phyloP scores from a whole-genome alignment of 2,329 filamentous ascomycete species.

The Aspergillus uvarum region DNA sequence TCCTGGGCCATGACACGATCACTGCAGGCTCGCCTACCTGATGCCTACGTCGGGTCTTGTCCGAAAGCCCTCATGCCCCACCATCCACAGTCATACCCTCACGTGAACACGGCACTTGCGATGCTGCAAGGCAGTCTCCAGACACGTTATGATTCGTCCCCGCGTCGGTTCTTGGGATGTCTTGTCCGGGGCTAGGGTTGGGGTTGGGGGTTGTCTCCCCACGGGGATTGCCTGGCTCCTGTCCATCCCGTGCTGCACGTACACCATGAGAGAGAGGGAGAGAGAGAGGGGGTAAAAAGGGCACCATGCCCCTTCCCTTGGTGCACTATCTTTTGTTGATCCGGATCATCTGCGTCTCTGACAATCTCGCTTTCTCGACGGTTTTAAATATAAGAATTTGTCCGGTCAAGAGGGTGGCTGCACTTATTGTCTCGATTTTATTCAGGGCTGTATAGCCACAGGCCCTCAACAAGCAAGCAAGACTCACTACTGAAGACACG shows the following conservation, averaged over 20 bases:
- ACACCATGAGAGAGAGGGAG: background rate
- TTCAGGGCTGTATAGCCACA: background rate
- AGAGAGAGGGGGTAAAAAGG: background rate
- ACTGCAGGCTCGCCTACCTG: slow-evolving; percentile 16
- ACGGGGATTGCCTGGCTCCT: slow-evolving; percentile 20
- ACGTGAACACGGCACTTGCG: background rate
- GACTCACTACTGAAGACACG: slow-evolving; percentile 6
- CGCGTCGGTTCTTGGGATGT: slow-evolving; percentile 13
- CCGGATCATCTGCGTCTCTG: no score
- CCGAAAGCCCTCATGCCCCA: slow-evolving; percentile 12
- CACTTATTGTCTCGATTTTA: background rate
- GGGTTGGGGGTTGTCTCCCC: slow-evolving; percentile 24
- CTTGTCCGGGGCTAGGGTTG: slow-evolving; percentile 20
- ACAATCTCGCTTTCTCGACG: background rate
- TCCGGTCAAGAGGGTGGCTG: no score
- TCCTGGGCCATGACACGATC: slow-evolving; percentile 1
- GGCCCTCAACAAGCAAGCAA: slow-evolving; percentile 1
- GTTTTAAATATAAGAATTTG: no score
- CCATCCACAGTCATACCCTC: background rate
- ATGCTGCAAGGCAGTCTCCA: background rate
- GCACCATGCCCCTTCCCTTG: background rate
- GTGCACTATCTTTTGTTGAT: background rate
- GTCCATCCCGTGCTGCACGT: background rate
- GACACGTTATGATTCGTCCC: background rate
- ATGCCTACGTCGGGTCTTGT: slow-evolving; percentile 18